Evolutionary conservation across 2,329 filamentous ascomycete genomes (phyloP), one percentile per base, ranked within the genome.

Genomic region (Ophiostoma sp.): DNA sequence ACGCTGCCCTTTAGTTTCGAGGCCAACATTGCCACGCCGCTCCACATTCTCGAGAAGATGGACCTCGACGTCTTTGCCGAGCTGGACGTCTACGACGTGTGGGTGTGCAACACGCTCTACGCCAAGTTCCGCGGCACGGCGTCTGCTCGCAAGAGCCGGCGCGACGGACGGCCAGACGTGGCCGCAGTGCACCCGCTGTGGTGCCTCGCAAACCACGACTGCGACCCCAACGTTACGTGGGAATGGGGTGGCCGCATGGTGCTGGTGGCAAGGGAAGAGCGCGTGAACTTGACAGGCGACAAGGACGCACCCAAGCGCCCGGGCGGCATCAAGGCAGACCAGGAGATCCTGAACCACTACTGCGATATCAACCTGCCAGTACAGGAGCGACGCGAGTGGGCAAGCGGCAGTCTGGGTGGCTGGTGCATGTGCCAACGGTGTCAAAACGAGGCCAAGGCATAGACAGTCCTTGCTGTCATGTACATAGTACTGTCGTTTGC

Each of bases 191-290:
- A 98, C 80, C 93, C 94, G 1, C 88, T 96, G 75, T 99, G 95
- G 93, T 98, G 94, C 79, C 84, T 98, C 39, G 94, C 94, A 36
- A 99, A 99, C 76, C 95, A 99, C 78, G 93, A 93, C 78, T 99
- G 95, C 80, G 89, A 97, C 77, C 95, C 95, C 10, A 97, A 97
- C 78, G 93, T 98, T 54, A 87, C 87, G 3, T 99, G 95, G 95
- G 92, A 96, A 76, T 97, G 94, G 92, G 89, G 90, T 36, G 91
- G 91, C 0, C 85, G 85, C 68, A 94, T 95, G 85, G 85, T 87
- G 48, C 86, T 95, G 72, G 87, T 83, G 82, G 86, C 87, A 1
- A 82, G 88, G 67, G 82, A 87, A 72, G 80, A 84, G 73, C 81
- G 87, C 52, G 82, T 90, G 85, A 84, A 77, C 75, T 15, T 66